Evolutionary conservation across 2,329 filamentous ascomycete genomes (phyloP).

Genomic region (Beauveria bassiana): DNA sequence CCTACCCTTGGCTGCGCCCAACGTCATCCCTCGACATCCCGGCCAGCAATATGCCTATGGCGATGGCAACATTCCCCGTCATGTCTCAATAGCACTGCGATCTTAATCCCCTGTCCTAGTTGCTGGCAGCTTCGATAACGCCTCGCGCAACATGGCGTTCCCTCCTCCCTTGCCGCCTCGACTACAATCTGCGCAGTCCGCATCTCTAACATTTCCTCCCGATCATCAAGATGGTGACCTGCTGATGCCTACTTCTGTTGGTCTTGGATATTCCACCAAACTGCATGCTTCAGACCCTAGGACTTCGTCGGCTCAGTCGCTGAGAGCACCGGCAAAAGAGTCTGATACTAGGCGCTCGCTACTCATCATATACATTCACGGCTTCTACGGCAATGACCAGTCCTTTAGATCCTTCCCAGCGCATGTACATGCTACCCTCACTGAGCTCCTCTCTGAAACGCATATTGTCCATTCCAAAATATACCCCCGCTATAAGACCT

Average conservation of each 20-base stretch:
- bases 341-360: conserved; percentile 44
- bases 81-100: not conserved
- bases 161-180: conserved; percentile 3
- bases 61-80: not conserved
- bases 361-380: conserved; percentile 78
- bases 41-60: not conserved
- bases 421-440: conserved; percentile 72
- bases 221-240: not conserved
- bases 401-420: conserved; percentile 84
- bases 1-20: not conserved
- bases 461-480: conserved; percentile 83
- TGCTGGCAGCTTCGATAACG: not conserved
- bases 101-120: not conserved
- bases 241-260: not conserved
- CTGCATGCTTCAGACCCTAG: conserved; percentile 32
- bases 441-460: conserved; percentile 56
- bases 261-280: not conserved
- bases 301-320: conserved; percentile 40
- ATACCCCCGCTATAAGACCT: conserved; percentile 73
- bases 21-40: not conserved
- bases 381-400: conserved; percentile 81
- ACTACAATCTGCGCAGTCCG: not conserved
- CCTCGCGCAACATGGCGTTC: not conserved
- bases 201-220: not conserved
- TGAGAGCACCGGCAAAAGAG: conserved; percentile 23